Conservation (phyloP, 306 rosid species). For the Arachis stenosperma region DNA sequence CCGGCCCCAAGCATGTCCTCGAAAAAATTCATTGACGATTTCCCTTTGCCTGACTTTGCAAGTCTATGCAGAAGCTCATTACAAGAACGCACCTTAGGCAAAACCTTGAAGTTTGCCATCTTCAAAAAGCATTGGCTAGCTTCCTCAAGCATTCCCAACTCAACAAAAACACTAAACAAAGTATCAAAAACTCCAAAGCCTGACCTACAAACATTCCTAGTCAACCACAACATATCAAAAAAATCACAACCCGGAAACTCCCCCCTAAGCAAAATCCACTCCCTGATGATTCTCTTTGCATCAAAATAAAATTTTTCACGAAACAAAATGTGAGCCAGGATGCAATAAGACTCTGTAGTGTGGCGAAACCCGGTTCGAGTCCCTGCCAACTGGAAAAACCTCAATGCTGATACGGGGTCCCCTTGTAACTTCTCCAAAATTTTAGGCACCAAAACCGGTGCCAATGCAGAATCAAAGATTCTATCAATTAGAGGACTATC, state of each 20-base stretch:
- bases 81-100: slow-evolving; percentile 83
- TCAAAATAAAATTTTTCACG: slow-evolving; percentile 61
- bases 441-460: slow-evolving; percentile 73
- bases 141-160: slow-evolving; percentile 76
- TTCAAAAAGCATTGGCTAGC: slow-evolving; percentile 70
- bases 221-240: slow-evolving; percentile 77
- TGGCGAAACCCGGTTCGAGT: slow-evolving; percentile 58
- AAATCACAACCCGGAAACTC: slow-evolving; percentile 61
- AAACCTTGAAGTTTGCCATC: slow-evolving; percentile 72
- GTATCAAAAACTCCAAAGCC: slow-evolving; percentile 83
- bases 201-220: slow-evolving; percentile 59
- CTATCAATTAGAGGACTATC: slow-evolving; percentile 50
- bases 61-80: slow-evolving; percentile 76
- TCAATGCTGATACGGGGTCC: slow-evolving; percentile 68
- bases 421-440: slow-evolving; percentile 61
- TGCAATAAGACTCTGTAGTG: slow-evolving; percentile 68
- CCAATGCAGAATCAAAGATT: slow-evolving; percentile 59
- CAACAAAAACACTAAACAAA: slow-evolving; percentile 86
- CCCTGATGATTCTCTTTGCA: slow-evolving; percentile 59
- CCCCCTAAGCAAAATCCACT: slow-evolving; percentile 59
- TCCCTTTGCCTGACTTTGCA: slow-evolving; percentile 62
- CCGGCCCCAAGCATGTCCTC: slow-evolving; percentile 71
- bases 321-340: slow-evolving; percentile 75
- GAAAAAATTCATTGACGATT: slow-evolving; percentile 58
- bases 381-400: slow-evolving; percentile 69